These are phyloP conservation scores for Gossypium lobatum DNA, from an alignment of 441 rosid genomes.

Conservation along the genomic window DNA sequence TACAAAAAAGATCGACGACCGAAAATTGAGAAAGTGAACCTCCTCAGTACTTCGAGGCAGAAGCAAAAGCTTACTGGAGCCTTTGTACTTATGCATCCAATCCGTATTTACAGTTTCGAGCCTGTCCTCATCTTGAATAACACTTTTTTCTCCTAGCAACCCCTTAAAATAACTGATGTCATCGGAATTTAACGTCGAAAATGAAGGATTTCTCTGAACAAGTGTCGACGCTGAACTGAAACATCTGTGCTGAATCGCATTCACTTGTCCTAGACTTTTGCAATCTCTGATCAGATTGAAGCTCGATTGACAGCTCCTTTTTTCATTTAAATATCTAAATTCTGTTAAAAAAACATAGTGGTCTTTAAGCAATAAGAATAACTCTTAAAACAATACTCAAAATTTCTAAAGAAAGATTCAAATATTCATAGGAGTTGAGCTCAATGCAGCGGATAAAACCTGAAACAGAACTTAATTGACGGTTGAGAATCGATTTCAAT, in stretches of 20 bases:
- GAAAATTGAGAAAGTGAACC: constrained; percentile 28
- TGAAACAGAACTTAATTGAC: constrained; percentile 17
- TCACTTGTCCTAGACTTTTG: constrained; percentile 10
- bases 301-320: constrained; percentile 11
- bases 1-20: background rate
- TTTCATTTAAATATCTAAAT: constrained; percentile 19
- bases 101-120: constrained; percentile 67
- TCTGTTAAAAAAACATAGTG: constrained; percentile 20
- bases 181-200: constrained; percentile 52
- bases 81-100: constrained; percentile 85
- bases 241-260: constrained; percentile 27
- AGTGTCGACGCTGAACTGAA: constrained; percentile 37
- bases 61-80: constrained; percentile 76
- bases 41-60: constrained; percentile 64
- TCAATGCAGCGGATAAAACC: constrained; percentile 19
- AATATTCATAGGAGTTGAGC: background rate
- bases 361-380: background rate
- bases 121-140: constrained; percentile 69
- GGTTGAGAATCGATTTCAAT: constrained; percentile 20
- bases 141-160: constrained; percentile 64
- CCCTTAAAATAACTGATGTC: constrained; percentile 59
- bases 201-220: constrained; percentile 56
- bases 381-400: background rate
- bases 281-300: constrained; percentile 5
- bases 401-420: background rate